phyloP scores from a whole-genome alignment of 2,329 filamentous ascomycete genomes.

The Cyclaneusma minus region DNA sequence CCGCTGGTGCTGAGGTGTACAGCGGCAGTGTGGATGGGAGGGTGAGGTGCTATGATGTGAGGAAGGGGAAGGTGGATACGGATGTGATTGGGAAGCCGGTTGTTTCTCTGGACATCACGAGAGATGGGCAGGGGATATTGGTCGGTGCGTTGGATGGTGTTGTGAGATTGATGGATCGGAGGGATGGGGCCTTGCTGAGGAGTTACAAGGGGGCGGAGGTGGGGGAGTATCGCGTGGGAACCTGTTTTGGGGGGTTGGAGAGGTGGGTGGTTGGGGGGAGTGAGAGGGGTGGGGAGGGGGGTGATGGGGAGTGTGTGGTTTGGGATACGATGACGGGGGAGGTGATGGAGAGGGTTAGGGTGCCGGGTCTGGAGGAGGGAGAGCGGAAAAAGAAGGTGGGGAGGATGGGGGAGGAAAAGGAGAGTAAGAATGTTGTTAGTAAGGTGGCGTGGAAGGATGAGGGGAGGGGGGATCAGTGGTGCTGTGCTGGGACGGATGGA shows the following conservation, averaged over 20 bases:
- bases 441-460: conserved; percentile 47
- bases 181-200: conserved; percentile 56
- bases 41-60: conserved; percentile 67
- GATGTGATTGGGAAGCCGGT: conserved; percentile 59
- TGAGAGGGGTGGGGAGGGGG: conserved; percentile 33
- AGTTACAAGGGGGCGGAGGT: conserved; percentile 45
- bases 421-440: conserved; percentile 42
- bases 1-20: conserved; percentile 5
- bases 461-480: conserved; percentile 49
- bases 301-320: conserved; percentile 33
- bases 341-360: conserved; percentile 42
- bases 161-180: conserved; percentile 67
- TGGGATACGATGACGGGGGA: conserved; percentile 76
- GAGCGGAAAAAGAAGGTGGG: conserved; percentile 37
- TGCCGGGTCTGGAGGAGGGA: conserved; percentile 34
- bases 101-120: conserved; percentile 58
- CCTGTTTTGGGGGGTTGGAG: conserved; percentile 56
- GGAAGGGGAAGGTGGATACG: conserved; percentile 53
- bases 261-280: conserved; percentile 68
- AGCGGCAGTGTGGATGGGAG: conserved; percentile 62
- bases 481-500: conserved; percentile 48
- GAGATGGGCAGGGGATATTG: conserved; percentile 59
- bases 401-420: conserved; percentile 43
- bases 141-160: conserved; percentile 63
- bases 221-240: conserved; percentile 13